Evolutionary conservation across 1,139 yeast species (phyloP).

Genomic region (Saccharomycopsis phalli): DNA sequence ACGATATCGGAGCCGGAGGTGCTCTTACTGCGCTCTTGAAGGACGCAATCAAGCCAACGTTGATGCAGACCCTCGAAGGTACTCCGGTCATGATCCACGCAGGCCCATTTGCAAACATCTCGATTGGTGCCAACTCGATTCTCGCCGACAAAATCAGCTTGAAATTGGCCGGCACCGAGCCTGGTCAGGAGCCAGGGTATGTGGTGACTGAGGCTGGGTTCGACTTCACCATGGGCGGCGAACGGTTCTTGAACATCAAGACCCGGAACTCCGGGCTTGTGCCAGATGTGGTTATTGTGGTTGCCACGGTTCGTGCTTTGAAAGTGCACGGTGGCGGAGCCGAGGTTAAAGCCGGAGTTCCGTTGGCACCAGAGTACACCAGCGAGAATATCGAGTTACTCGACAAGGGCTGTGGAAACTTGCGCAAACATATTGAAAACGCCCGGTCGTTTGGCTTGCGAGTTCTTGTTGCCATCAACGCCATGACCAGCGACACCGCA

Average conservation of each 20-base stretch:
- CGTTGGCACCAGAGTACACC: constrained; percentile 79
- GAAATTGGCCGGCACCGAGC: constrained; percentile 71
- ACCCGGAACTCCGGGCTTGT: constrained; percentile 86
- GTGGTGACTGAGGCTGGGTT: constrained; percentile 98
- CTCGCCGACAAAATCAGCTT: constrained; percentile 94
- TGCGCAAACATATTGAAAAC: constrained; percentile 84
- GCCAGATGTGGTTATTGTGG: constrained; percentile 91
- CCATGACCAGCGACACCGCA: constrained; percentile 77
- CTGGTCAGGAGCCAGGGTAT: constrained; percentile 64
- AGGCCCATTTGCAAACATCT: constrained; percentile 96
- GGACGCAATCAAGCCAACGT: constrained; percentile 94
- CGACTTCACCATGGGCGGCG: constrained; percentile 99
- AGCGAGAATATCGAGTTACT: constrained; percentile 81
- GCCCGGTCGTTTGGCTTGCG: constrained; percentile 86
- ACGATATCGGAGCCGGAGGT: constrained; percentile 96
- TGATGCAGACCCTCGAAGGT: constrained; percentile 98
- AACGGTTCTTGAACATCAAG: constrained; percentile 91
- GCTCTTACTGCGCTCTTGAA: constrained; percentile 91
- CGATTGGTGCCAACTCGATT: constrained; percentile 93
- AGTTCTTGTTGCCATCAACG: constrained; percentile 92
- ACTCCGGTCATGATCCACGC: constrained; percentile 98
- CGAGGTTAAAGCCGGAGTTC: constrained; percentile 91
- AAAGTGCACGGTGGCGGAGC: constrained; percentile 99
- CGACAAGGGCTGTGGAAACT: constrained; percentile 77
- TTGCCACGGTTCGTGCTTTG: constrained; percentile 94